Evolutionary conservation across 2,329 filamentous ascomycete species (phyloP), one percentile per base, ranked within the genome.

Genomic region (Rhexocercosporidium sp.): DNA sequence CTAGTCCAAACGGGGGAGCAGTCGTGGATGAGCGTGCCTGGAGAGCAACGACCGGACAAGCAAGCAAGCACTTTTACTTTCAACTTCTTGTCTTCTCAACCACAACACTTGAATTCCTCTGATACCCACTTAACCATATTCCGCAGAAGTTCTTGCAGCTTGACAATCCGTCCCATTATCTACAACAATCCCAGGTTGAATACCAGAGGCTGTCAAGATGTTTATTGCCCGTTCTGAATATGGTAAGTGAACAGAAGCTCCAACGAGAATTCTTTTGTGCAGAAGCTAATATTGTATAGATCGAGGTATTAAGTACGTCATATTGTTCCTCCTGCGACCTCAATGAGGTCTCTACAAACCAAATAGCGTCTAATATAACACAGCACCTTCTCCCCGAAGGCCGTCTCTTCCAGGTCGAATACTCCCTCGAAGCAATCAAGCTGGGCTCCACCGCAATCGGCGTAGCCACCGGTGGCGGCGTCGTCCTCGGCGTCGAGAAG

Each of bases 181-280:
- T 49, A 59, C 63, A 68, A 66, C 46, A 53, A 27, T 20, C 46
- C 9, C 47, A 20, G 37, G 51, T 63, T 51, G 62, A 60, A 29
- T 20, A 31, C 20, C 22, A 37, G 51, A 66, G 39, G 25, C 53
- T 37, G 67, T 25, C 66, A 93, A 84, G 77, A 97, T 97, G 96
- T 99, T 99, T 89, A 98, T 99, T 88, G 94, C 96, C 88, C 93
- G 96, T 85, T 98, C 95, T 80, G 96, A 99, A 95, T 99, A 99
- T 86, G 96, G 95, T 96, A 87, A 85, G 91, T 75, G 27, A 46
- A 51, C 44, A 14, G 64, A 53, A 70, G 69, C 65, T 71, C 59
- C 22, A 62, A 62, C 62, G 59, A 44, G 68, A 72, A 49, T 59
- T 68, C 71, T 72, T 69, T 74, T 66, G 71, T 3, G 62, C 61